Evolutionary conservation across 2,329 filamentous ascomycete genomes (phyloP), one percentile per base, ranked within the genome.

Genomic region (Colletotrichum sp.): DNA sequence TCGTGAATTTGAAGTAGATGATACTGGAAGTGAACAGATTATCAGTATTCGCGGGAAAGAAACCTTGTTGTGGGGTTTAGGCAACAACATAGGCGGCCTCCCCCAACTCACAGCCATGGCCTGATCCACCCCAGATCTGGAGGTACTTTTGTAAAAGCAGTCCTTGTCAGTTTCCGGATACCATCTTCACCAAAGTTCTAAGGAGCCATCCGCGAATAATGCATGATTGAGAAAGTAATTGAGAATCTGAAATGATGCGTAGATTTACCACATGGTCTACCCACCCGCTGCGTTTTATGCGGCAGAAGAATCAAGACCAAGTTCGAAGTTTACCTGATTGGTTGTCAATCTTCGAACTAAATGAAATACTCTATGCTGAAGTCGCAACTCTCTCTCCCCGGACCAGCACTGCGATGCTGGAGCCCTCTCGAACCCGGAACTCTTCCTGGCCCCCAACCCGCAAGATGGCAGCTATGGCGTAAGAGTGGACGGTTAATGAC

Each of bases 331-430:
- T 52, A 24, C 10, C n/a, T 21, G n/a, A 3, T 21, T 52, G n/a
- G 7, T 8, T 24, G 6, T 21, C 8, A 5, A 52, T 21, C n/a
- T 24, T 24, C n/a, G 44, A 52, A 4, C 6, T 5, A 52, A 18
- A 52, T 8, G 6, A 4, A 3, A 13, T 52, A 52, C 6, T 8
- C 5, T 34, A 62, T 16, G 30, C 5, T 10, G 24, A 18, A 4
- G 49, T 13, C 10, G 49, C 12, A 34, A 36, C 3, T 26, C 36
- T 72, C 4, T 77, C 66, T 7, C 75, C 90, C 79, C 87, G 90
- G 16, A 93, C 88, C 2, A 93, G 82, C 8, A 93, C 82, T 0
- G 90, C 91, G 34, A 93, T 87, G 18, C 90, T 87, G 8, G 88
- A 84, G 78, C 73, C 92, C 88, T 78, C 91, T 88, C 77, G 84